Evolutionary conservation across 345 rosid genomes (phyloP).

Genomic region (Melastoma malabathricum): DNA sequence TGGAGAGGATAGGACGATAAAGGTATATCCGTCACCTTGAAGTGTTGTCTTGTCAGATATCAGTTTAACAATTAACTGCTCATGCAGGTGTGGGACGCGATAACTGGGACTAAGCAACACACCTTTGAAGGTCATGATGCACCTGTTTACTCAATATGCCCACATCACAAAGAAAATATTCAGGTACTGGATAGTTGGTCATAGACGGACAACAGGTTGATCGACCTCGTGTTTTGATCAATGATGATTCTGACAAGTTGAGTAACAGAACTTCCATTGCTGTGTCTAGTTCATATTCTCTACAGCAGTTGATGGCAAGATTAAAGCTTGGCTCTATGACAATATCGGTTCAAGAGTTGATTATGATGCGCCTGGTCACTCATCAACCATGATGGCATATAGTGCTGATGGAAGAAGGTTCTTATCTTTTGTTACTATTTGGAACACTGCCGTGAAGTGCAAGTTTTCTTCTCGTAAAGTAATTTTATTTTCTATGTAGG

Average conservation of each 20-base stretch:
- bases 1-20: slow-evolving; percentile 68
- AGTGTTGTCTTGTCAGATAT: slow-evolving; percentile 1
- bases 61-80: slow-evolving; percentile 8
- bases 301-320: slow-evolving; percentile 70
- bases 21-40: slow-evolving; percentile 32
- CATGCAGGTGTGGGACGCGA: slow-evolving; percentile 80
- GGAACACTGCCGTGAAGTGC: slow-evolving; percentile 1
- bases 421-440: slow-evolving; percentile 4
- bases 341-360: slow-evolving; percentile 61
- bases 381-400: slow-evolving; percentile 63
- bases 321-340: slow-evolving; percentile 81
- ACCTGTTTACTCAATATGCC: slow-evolving; percentile 71
- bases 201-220: slow-evolving; percentile 1
- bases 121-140: slow-evolving; percentile 80
- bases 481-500: slow-evolving; percentile 16
- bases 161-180: slow-evolving; percentile 72
- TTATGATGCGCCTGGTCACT: slow-evolving; percentile 70
- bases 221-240: not conserved
- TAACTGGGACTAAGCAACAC: slow-evolving; percentile 35
- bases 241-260: not conserved
- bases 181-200: slow-evolving; percentile 32
- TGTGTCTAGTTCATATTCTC: slow-evolving; percentile 55
- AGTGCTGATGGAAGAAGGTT: slow-evolving; percentile 84
- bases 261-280: not conserved
- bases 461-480: not conserved